Evolutionary conservation across 352 stramenopile species (phyloP).

Genomic region (Pythium monospermum): DNA sequence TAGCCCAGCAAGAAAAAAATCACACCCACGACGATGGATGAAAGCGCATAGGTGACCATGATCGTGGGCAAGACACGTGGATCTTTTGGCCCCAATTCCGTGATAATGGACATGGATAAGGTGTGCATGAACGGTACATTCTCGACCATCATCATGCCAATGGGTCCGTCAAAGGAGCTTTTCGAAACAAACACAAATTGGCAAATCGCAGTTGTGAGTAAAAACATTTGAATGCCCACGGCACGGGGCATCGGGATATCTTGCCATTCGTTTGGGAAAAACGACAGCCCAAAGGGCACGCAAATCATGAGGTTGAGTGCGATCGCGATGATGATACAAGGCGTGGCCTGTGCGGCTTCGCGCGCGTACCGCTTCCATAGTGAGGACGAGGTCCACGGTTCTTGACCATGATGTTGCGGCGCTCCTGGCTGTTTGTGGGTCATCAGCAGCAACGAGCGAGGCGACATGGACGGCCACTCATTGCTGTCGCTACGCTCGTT

Average conservation of each 20-base stretch:
- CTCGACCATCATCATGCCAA: constrained; percentile 94
- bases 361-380: constrained; percentile 22
- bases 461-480: too few species aligned
- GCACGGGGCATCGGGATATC: constrained; percentile 71
- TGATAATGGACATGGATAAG: constrained; percentile 81
- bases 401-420: too few species aligned
- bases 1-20: constrained; percentile 89
- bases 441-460: constrained; percentile 19
- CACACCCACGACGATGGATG: constrained; percentile 83
- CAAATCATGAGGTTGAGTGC: constrained; percentile 86
- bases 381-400: too few species aligned
- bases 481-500: too few species aligned
- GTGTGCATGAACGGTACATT: constrained; percentile 95
- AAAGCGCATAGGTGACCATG: constrained; percentile 89
- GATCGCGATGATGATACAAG: constrained; percentile 64
- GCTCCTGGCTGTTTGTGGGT: too few species aligned
- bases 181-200: constrained; percentile 77
- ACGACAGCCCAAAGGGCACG: constrained; percentile 80
- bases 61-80: constrained; percentile 85
- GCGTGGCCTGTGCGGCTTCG: constrained; percentile 34
- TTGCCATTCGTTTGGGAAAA: constrained; percentile 78
- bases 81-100: constrained; percentile 68
- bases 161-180: constrained; percentile 68
- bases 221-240: constrained; percentile 80
- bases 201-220: constrained; percentile 72